Conservation (phyloP, 108 stramenopile genomes). For the Epithemia pelagica region DNA sequence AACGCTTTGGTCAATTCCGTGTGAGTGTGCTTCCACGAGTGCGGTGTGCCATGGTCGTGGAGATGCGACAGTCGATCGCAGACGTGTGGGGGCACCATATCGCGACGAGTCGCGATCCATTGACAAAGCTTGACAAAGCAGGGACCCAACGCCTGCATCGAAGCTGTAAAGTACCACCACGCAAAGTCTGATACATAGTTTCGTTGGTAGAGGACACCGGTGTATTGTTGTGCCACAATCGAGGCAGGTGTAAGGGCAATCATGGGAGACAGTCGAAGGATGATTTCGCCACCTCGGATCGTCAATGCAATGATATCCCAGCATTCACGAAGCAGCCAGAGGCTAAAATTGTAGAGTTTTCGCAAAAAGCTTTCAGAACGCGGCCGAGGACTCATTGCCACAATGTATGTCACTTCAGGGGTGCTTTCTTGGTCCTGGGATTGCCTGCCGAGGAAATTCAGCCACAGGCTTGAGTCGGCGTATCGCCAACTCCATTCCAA, state of each 20-base stretch:
- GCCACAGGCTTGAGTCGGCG: too few relatives aligned
- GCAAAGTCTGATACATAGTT: constrained; percentile 43
- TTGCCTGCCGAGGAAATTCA: too few relatives aligned
- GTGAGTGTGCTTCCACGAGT: constrained; percentile 66
- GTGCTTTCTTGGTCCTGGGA: too few relatives aligned
- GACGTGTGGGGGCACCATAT: constrained; percentile 65
- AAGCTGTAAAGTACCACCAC: constrained; percentile 61
- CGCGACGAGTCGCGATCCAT: constrained; percentile 85
- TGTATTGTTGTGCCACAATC: constrained; percentile 22
- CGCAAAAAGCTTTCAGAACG: not conserved
- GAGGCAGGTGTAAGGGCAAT: constrained; percentile 56
- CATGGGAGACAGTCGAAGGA: constrained; percentile 56
- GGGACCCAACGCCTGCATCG: constrained; percentile 73
- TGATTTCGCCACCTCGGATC: constrained; percentile 44
- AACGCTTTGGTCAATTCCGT: constrained; percentile 52
- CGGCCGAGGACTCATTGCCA: not conserved
- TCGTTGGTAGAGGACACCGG: not conserved
- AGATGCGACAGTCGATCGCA: constrained; percentile 65
- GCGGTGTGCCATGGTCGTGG: constrained; percentile 58
- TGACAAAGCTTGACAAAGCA: constrained; percentile 82
- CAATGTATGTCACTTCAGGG: too few relatives aligned
- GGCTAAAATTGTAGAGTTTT: not conserved
- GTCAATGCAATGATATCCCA: constrained; percentile 25
- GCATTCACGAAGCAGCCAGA: constrained; percentile 10
- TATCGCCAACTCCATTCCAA: too few relatives aligned